A percentile compares a stretch with the other conserved stretches of the same genome.
Conservation (phyloP, 2,329 filamentous ascomycete species). For the Biscogniauxia mediterranea region DNA sequence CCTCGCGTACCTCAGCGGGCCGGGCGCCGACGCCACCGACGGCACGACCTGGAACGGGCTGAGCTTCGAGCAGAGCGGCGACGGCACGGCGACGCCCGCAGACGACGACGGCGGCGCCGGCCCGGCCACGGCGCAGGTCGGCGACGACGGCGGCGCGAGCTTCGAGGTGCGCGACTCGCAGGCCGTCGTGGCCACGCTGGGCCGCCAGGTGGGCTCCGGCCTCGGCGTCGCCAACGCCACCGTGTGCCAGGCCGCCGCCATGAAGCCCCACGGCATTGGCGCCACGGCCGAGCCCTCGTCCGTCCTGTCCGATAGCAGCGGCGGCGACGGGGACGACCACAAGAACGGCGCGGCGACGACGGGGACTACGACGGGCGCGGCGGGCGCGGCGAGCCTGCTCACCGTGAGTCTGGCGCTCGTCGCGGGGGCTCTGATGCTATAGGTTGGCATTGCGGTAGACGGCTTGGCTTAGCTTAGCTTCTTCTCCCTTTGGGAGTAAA, state of each 20-base stretch:
- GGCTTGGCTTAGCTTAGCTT: too few species aligned
- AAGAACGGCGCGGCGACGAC: neutral
- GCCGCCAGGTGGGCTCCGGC: conserved; percentile 18
- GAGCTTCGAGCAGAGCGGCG: conserved; percentile 40
- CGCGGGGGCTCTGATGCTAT: conserved; percentile 9
- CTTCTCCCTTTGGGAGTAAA: neutral
- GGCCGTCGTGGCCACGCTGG: conserved; percentile 46
- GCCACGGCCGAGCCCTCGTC: neutral
- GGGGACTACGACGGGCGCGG: neutral
- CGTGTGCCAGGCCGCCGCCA: neutral
- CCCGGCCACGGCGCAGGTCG: conserved; percentile 34
- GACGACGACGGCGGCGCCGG: conserved; percentile 29
- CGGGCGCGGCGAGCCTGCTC: neutral
- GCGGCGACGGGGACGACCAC: neutral
- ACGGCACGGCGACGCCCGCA: conserved; percentile 39
- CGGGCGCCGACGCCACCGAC: conserved; percentile 41
- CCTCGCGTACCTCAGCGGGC: conserved; percentile 45
- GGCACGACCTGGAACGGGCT: conserved; percentile 48
- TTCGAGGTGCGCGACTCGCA: conserved; percentile 42
- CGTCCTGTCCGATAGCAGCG: neutral
- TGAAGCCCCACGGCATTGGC: neutral
- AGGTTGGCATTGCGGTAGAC: conserved; percentile 3
- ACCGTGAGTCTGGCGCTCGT: conserved; percentile 4
- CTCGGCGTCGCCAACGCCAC: neutral
- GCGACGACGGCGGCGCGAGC: conserved; percentile 32